Evolutionary conservation across 2,329 filamentous ascomycete species (phyloP).

Genomic region (Stromatinia cepivora): DNA sequence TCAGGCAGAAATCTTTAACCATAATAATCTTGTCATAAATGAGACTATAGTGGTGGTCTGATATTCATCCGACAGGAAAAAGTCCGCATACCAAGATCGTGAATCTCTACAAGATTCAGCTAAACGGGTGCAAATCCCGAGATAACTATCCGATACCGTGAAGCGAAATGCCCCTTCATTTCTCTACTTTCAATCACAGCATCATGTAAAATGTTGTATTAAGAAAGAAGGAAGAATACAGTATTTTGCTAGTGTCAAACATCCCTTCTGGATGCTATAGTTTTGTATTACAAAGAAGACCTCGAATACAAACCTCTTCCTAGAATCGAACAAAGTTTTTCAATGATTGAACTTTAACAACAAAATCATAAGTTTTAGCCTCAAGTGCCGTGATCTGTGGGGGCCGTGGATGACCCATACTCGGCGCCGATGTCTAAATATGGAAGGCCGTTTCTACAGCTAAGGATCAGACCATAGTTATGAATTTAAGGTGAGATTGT

Average conservation of each 20-base stretch:
- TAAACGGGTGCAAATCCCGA: not conserved
- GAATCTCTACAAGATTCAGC: not conserved
- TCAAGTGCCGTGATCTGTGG: not conserved
- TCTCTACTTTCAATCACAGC: not conserved
- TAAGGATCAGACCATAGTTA: not conserved
- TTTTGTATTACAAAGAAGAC: not conserved
- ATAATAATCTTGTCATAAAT: too few relatives aligned
- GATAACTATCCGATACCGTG: not conserved
- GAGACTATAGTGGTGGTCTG: too few relatives aligned
- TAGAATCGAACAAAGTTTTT: not conserved
- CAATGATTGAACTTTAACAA: not conserved
- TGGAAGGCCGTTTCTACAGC: not conserved
- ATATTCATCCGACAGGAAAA: too few relatives aligned
- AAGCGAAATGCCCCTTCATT: conserved; percentile 8
- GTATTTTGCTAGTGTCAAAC: not conserved
- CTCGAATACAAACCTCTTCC: too few relatives aligned
- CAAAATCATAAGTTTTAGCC: not conserved
- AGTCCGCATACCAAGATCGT: too few relatives aligned
- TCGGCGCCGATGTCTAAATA: not conserved
- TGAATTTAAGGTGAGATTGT: not conserved
- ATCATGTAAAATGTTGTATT: not conserved
- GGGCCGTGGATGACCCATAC: not conserved
- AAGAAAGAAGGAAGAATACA: not conserved
- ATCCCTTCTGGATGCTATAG: not conserved
- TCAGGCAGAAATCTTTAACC: too few relatives aligned